Percentiles rank a stretch among this genome's conserved stretches.
These are phyloP conservation scores for Sedum album DNA, from an alignment of 164 flowering plant genomes.

Conservation along the genomic window DNA sequence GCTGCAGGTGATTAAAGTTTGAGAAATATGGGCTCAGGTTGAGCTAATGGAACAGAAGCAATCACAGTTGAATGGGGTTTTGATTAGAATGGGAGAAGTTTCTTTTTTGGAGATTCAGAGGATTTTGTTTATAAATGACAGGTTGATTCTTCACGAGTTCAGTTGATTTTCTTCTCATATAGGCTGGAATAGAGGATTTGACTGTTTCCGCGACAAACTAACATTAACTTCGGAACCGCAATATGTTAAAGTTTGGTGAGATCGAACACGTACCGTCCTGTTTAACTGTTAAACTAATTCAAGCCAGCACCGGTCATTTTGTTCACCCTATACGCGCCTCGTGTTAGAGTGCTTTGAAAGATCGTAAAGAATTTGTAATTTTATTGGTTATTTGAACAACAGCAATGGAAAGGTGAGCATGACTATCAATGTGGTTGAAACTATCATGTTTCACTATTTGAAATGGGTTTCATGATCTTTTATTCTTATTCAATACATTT, in stretches of 20 bases:
- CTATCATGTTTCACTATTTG: neutral
- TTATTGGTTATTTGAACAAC: neutral
- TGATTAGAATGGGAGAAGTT: neutral
- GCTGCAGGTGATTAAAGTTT: neutral
- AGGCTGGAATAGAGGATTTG: neutral
- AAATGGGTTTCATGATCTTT: neutral
- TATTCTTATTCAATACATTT: neutral
- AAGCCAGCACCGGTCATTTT: neutral
- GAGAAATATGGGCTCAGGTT: slow-evolving; percentile 2
- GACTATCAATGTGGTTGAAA: neutral
- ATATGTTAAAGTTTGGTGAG: neutral
- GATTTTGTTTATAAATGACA: neutral
- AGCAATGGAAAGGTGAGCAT: slow-evolving; percentile 4
- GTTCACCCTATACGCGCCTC: neutral
- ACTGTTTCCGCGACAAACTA: neutral
- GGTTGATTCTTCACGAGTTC: slow-evolving; percentile 3
- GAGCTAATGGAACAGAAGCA: neutral
- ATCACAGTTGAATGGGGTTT: neutral
- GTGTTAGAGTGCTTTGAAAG: neutral
- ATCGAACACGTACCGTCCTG: neutral
- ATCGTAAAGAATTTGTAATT: neutral
- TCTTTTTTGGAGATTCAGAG: slow-evolving; percentile 4
- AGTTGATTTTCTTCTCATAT: neutral
- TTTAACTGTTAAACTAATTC: neutral
- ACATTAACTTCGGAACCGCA: neutral